phyloP scores from a whole-genome alignment of 805 yeast species.

The Grigorovia humatica region DNA sequence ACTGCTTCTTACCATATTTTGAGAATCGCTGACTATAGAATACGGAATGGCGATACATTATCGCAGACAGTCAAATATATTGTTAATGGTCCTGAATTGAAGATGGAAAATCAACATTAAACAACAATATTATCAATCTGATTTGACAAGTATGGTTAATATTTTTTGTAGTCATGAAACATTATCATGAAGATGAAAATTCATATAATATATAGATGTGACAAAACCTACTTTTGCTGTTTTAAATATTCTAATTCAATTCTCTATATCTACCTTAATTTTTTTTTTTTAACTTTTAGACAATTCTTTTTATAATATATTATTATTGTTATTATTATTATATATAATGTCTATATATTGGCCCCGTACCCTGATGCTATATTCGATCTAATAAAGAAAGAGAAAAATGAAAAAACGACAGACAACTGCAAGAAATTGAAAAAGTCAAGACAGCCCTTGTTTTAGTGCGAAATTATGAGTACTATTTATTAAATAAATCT shows the following conservation, averaged over 20 bases:
- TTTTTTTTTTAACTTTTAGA: neutral
- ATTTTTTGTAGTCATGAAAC: neutral
- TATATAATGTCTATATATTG: neutral
- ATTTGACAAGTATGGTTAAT: too few relatives aligned
- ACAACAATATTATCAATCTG: neutral
- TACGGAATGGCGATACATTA: constrained; percentile 51
- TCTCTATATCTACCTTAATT: neutral
- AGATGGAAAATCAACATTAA: neutral
- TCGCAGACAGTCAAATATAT: constrained; percentile 48
- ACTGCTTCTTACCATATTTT: constrained; percentile 81
- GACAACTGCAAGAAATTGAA: too few relatives aligned
- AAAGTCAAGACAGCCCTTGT: too few relatives aligned
- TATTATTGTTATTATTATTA: neutral
- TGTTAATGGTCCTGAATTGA: constrained; percentile 33
- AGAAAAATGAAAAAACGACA: too few relatives aligned
- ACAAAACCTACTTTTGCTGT: neutral
- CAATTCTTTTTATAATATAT: neutral
- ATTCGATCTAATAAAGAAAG: neutral
- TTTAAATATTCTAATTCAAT: neutral
- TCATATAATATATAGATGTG: neutral
- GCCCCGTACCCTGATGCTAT: neutral
- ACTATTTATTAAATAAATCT: neutral
- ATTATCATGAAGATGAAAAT: too few relatives aligned
- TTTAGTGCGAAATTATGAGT: too few relatives aligned
- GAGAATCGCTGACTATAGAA: constrained; percentile 64